Conservation (phyloP, 257 asterid genomes). For the Anisodus acutangulus region DNA sequence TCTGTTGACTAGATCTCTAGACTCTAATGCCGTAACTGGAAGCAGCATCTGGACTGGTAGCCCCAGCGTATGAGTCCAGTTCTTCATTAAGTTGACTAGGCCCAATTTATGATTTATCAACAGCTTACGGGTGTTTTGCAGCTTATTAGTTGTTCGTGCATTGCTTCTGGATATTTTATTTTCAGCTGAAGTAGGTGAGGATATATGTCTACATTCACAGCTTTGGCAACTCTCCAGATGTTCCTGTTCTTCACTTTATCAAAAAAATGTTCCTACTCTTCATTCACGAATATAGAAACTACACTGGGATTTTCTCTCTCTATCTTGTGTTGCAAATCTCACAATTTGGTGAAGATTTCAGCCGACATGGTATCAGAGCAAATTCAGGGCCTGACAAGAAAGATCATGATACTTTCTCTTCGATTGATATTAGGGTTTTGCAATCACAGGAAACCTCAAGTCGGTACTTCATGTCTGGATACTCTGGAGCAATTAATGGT, state of each 20-base stretch:
- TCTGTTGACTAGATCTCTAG: background rate
- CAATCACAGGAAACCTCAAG: slow-evolving; percentile 25
- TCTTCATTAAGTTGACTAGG: slow-evolving; percentile 13
- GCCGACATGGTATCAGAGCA: background rate
- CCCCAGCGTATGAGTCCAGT: background rate
- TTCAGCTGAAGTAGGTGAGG: background rate
- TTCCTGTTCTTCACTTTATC: background rate
- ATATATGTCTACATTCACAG: background rate
- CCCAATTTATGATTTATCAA: slow-evolving; percentile 18
- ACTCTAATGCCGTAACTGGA: background rate
- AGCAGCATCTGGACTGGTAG: slow-evolving; percentile 14
- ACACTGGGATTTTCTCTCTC: background rate
- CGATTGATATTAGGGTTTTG: background rate
- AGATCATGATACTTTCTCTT: background rate
- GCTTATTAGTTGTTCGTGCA: slow-evolving; percentile 7
- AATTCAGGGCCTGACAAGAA: background rate
- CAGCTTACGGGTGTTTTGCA: background rate
- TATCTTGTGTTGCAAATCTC: background rate
- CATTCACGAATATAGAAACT: background rate
- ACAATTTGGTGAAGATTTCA: slow-evolving; percentile 7
- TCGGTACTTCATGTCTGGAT: slow-evolving; percentile 5
- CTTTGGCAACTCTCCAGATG: slow-evolving; percentile 1
- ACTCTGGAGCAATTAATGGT: background rate
- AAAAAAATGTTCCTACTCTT: background rate
- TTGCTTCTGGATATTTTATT: background rate